Base-by-base conservation (phyloP, 371 early-diverging fungal species). In the Nematocida parisii region DNA sequence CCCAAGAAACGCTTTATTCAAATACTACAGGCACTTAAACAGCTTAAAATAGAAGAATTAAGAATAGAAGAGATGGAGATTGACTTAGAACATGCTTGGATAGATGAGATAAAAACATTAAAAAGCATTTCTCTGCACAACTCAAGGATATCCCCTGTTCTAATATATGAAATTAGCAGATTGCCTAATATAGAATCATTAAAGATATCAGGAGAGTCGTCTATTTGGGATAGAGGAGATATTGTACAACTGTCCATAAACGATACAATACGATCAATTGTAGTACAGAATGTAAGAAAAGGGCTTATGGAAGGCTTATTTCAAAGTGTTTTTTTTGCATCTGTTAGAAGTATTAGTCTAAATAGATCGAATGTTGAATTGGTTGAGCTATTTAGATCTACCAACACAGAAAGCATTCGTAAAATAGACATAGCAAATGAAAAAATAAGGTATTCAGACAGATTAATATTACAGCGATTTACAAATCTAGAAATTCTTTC, bases 21-120 rank as follows among this genome's bases (percentile, higher is more conserved):
- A 27, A 46, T 67, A 13, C 46, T 67, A 22, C 15, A 33, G 11
- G 5, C 24, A 0, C 68, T 67, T 20, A 7, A 22, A 7, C 24
- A 67, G 22, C 3, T 18, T 13, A 33, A 40, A 15, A 67, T 67
- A n/a, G 68, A 67, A 67, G 68, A 67, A 40, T 18, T 67, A 20
- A 7, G 9, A 7, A n/a, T 67, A n/a, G 54, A 50, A 15, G 39
- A 27, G n/a, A 18, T 67, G 24, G 27, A 45, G 6, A 15, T 9
- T 6, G 2, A 45, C 15, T 11, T 67, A n/a, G 50, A 1, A 6
- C 46, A 52, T 27, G 46, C 0, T 18, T 67, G 68, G 68, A 46
- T 67, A 24, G n/a, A 6, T 52, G 24, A 6, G 15, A 50, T 50
- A 50, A 50, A 46, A 50, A 67, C n/a, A 15, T 5, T 67, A 11